phyloP scores from a whole-genome alignment of 2,329 filamentous ascomycete genomes.

The Penicillium sp. region DNA sequence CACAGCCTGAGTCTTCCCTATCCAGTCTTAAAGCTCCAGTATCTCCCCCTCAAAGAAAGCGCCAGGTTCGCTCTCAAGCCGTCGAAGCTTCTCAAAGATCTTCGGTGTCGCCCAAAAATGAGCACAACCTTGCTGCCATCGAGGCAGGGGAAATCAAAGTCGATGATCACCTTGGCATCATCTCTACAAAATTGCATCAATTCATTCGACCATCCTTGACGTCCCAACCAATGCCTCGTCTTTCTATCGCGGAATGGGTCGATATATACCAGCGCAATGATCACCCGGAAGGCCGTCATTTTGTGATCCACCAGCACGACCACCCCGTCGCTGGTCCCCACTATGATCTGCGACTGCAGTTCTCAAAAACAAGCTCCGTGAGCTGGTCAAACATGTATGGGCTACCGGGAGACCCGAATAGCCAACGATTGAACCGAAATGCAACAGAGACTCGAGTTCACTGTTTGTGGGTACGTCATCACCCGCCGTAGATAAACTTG shows the following conservation, averaged over 20 bases:
- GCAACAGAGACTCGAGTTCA: conserved; percentile 64
- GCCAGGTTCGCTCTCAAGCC: background rate
- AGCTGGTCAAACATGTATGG: conserved; percentile 67
- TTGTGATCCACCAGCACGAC: conserved; percentile 72
- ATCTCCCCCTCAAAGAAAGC: conserved; percentile 28
- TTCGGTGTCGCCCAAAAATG: background rate
- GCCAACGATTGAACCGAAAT: conserved; percentile 55
- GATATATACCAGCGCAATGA: conserved; percentile 51
- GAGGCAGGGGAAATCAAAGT: conserved; percentile 53
- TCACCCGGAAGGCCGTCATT: conserved; percentile 53
- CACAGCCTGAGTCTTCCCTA: background rate
- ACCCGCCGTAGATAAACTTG: background rate
- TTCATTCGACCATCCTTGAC: conserved; percentile 24
- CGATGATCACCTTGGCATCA: conserved; percentile 51
- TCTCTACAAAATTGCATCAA: conserved; percentile 43
- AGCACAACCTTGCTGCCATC: conserved; percentile 43
- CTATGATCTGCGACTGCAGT: conserved; percentile 70
- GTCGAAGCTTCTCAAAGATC: background rate
- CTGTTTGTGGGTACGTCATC: conserved; percentile 54
- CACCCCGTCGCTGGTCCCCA: conserved; percentile 68
- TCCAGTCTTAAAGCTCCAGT: conserved; percentile 25
- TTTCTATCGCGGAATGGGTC: conserved; percentile 46
- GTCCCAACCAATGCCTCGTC: conserved; percentile 25
- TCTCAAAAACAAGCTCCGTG: conserved; percentile 65
- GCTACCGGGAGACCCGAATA: conserved; percentile 59